Evolutionary conservation across 2,329 filamentous ascomycete genomes (phyloP), one percentile per base, ranked within the genome.

Genomic region (Phoma herbarum): DNA sequence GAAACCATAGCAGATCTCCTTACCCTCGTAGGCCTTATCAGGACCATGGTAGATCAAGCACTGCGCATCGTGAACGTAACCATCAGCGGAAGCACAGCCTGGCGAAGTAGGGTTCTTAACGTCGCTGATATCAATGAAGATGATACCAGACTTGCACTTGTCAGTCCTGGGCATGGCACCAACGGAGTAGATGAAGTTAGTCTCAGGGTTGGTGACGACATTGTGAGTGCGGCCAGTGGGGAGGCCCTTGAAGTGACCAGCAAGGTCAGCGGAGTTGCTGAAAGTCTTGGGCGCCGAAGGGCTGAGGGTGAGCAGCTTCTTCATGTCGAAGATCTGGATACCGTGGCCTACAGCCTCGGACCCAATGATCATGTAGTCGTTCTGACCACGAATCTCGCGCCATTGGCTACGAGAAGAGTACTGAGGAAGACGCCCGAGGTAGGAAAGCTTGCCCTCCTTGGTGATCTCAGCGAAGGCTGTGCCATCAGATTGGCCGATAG

Each of bases 281-380:
- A 77, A 77, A 6, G 67, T 74, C 16, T 75, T 70, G 9, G 75
- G 75, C 10, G 62, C 70, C 11, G 73, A 70, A 25, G 74, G 73
- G 49, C 76, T 71, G 37, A 77, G 52, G 18, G 57, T 64, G 20
- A 77, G 65, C 14, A 77, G 66, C 66, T 76, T 87, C 66, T 78
- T 82, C 83, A 87, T 82, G 73, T 88, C 86, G 67, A 88, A 88
- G 73, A 88, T 81, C 73, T 88, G 86, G 45, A 88, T 81, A 31
- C 84, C 83, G 72, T 88, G 86, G 64, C 78, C 67, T 54, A 49
- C 55, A 41, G 75, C 75, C 53, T 77, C 75, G 26, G 68, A 72
- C 9, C 79, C 80, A 49, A 82, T 80, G 59, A 81, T 74, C 70
- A 80, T 75, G 59, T 78, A 76, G 62, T 81, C 74, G 46, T 79